These are phyloP conservation scores for Phytophthora sansomeana DNA, from an alignment of 352 stramenopile species.

Conservation along the genomic window DNA sequence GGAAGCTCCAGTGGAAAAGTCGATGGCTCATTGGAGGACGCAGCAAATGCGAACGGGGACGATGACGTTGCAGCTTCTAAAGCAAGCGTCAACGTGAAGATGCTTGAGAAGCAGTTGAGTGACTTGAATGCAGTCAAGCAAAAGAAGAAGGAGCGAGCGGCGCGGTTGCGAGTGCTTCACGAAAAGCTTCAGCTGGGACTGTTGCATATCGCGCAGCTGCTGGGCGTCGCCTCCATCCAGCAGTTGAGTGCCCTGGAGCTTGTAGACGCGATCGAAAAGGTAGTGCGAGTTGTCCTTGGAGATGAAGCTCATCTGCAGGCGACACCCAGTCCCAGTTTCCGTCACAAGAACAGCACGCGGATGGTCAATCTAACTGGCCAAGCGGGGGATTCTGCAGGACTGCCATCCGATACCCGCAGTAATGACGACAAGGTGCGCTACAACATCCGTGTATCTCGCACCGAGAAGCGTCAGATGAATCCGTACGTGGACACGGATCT, in stretches of 20 bases:
- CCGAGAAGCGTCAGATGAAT: slow-evolving; percentile 64
- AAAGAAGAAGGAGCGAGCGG: slow-evolving; percentile 75
- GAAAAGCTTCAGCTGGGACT: slow-evolving; percentile 83
- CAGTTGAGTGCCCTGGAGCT: slow-evolving; percentile 71
- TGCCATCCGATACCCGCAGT: slow-evolving; percentile 52
- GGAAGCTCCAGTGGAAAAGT: slow-evolving; percentile 43
- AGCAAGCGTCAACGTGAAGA: slow-evolving; percentile 64
- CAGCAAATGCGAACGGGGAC: slow-evolving; percentile 13
- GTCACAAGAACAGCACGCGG: slow-evolving; percentile 80
- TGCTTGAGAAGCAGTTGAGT: slow-evolving; percentile 68
- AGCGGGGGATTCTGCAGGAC: slow-evolving; percentile 28
- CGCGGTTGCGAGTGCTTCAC: slow-evolving; percentile 61
- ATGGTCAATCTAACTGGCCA: slow-evolving; percentile 40
- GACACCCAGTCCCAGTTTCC: slow-evolving; percentile 52
- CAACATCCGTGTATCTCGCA: slow-evolving; percentile 76
- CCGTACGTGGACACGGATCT: slow-evolving; percentile 58
- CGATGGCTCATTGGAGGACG: slow-evolving; percentile 25
- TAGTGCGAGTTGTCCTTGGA: slow-evolving; percentile 76
- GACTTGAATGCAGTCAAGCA: slow-evolving; percentile 58
- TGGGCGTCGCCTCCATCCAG: slow-evolving; percentile 54
- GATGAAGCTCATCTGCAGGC: slow-evolving; percentile 76
- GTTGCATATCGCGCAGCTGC: slow-evolving; percentile 78
- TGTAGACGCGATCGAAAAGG: slow-evolving; percentile 77
- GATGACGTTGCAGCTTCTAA: slow-evolving; percentile 35
- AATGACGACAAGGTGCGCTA: slow-evolving; percentile 72